Evolutionary conservation across 352 stramenopile species (phyloP).

Genomic region (Pythium periplocum): DNA sequence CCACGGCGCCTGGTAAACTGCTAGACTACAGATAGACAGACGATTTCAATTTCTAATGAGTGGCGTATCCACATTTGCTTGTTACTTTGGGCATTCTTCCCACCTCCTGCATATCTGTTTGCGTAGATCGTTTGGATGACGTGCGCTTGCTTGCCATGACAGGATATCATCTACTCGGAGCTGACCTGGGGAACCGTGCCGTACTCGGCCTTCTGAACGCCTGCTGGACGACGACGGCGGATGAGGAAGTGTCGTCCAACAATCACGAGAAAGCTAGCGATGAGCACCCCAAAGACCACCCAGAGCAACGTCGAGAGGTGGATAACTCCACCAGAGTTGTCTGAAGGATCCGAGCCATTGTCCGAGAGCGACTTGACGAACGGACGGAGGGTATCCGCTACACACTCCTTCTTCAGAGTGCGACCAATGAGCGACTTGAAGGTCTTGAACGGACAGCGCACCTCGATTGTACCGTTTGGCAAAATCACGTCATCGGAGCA

Average conservation of each 20-base stretch:
- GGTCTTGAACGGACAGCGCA: constrained; percentile 52
- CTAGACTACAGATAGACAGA: too few relatives aligned
- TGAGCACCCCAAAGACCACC: constrained; percentile 32
- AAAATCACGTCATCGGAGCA: constrained; percentile 61
- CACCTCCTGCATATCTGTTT: too few relatives aligned
- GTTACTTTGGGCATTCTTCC: too few relatives aligned
- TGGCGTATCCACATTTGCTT: too few relatives aligned
- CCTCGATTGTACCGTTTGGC: constrained; percentile 29
- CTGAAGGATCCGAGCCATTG: constrained; percentile 3
- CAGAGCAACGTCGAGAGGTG: constrained; percentile 23
- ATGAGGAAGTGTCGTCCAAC: constrained; percentile 23
- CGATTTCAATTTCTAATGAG: too few relatives aligned
- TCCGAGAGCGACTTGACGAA: constrained; percentile 53
- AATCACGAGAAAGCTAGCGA: constrained; percentile 34
- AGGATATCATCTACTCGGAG: constrained; percentile 7
- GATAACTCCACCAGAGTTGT: neutral
- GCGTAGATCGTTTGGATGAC: too few relatives aligned
- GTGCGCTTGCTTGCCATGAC: neutral
- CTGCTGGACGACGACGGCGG: constrained; percentile 1
- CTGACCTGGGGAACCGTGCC: constrained; percentile 20
- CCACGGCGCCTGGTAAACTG: constrained; percentile 55
- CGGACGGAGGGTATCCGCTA: constrained; percentile 61
- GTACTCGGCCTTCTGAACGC: constrained; percentile 15
- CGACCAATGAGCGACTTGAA: constrained; percentile 69
- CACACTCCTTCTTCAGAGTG: constrained; percentile 57